These are phyloP conservation scores for Scheffersomyces lignosus DNA, from an alignment of 805 yeast species.

Conservation along the genomic window DNA sequence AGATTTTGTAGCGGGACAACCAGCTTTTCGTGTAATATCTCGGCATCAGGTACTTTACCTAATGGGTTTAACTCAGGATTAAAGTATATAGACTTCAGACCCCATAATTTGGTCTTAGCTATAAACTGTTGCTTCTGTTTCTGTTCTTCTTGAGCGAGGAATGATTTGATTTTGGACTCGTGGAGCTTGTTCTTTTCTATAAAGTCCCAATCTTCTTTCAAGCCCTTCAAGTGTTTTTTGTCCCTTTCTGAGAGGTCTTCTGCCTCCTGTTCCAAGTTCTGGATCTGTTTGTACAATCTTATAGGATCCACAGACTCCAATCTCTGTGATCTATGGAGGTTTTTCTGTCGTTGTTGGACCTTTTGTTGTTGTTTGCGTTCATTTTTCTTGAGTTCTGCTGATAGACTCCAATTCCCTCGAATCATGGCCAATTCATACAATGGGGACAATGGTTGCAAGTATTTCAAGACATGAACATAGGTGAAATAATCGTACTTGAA, in stretches of 20 bases:
- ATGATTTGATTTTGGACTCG: slow-evolving; percentile 23
- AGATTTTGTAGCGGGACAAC: slow-evolving; percentile 22
- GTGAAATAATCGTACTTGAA: too few species aligned
- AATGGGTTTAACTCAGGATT: slow-evolving; percentile 67
- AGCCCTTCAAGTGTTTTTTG: slow-evolving; percentile 18
- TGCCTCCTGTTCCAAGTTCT: slow-evolving; percentile 22
- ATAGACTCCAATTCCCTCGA: slow-evolving; percentile 32
- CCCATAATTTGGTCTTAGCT: slow-evolving; percentile 35
- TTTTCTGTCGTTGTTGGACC: slow-evolving; percentile 38
- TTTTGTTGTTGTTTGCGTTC: slow-evolving; percentile 36
- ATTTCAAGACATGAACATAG: too few species aligned
- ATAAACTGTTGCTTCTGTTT: slow-evolving; percentile 15
- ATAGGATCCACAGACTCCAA: slow-evolving; percentile 35
- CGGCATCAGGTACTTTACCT: slow-evolving; percentile 50
- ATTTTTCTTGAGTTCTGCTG: slow-evolving; percentile 36
- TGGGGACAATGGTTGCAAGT: too few species aligned
- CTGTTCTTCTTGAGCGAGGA: slow-evolving; percentile 20
- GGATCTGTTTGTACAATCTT: slow-evolving; percentile 30
- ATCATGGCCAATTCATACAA: slow-evolving; percentile 20
- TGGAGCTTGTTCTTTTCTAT: slow-evolving; percentile 36
- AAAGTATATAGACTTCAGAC: slow-evolving; percentile 54
- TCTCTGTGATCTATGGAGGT: slow-evolving; percentile 23
- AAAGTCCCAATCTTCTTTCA: slow-evolving; percentile 43
- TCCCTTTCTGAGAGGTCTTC: slow-evolving; percentile 14
- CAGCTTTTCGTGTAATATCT: slow-evolving; percentile 1